Conservation (phyloP, 1,284 basidiomycete genomes). For the Cryptococcus jaspeensis region DNA sequence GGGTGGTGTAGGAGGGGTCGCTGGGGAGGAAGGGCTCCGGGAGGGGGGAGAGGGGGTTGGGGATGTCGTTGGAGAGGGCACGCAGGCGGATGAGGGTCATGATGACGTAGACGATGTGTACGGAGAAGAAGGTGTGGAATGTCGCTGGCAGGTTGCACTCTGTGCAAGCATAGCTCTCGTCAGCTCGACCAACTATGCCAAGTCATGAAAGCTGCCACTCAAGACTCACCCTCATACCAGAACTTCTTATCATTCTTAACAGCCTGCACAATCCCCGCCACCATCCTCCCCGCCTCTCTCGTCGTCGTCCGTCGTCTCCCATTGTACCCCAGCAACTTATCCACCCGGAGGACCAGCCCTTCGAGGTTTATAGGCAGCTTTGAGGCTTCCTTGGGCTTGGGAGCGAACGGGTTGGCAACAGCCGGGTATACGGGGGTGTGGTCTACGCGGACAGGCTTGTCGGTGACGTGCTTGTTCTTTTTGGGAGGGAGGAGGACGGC, state of each 20-base stretch:
- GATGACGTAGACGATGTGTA: constrained; percentile 92
- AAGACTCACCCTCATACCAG: constrained; percentile 51
- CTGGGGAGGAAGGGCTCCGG: constrained; percentile 37
- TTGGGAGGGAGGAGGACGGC: constrained; percentile 5
- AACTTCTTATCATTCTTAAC: constrained; percentile 53
- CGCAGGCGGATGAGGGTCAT: constrained; percentile 84
- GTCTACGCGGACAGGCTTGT: constrained; percentile 16
- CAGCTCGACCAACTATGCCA: background rate
- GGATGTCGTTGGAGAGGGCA: constrained; percentile 61
- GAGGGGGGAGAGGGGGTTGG: constrained; percentile 35
- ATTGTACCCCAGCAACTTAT: constrained; percentile 58
- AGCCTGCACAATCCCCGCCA: constrained; percentile 56
- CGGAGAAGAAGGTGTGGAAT: constrained; percentile 96
- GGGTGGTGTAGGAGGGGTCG: constrained; percentile 13
- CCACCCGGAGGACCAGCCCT: constrained; percentile 41
- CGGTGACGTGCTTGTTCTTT: constrained; percentile 12
- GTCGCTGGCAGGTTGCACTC: constrained; percentile 87
- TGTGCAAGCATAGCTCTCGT: constrained; percentile 39
- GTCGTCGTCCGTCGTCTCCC: constrained; percentile 55
- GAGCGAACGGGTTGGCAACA: constrained; percentile 41
- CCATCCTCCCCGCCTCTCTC: constrained; percentile 57
- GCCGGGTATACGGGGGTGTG: constrained; percentile 40
- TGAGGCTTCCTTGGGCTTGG: constrained; percentile 1
- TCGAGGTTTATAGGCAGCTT: constrained; percentile 23
- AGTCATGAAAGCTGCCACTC: background rate